Base-by-base conservation (phyloP, 208 protist genomes). In the Jaenimonas drosophilae region DNA sequence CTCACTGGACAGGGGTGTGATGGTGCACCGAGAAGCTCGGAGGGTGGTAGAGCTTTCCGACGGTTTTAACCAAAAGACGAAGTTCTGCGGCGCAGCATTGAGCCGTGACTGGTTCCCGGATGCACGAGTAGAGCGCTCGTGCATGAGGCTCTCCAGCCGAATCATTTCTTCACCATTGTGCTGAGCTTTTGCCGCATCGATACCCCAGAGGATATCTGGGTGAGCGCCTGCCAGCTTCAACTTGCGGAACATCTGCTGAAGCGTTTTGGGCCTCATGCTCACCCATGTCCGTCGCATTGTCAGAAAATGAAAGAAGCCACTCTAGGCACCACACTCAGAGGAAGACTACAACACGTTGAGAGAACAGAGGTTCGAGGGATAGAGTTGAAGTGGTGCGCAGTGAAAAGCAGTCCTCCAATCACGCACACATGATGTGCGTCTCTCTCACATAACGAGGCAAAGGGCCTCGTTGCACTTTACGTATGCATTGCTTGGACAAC, bases 121-220 rank as follows among this genome's bases (percentile, higher is more conserved):
- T 6, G n/a, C 37, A 11, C 14, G 6, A 11, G 16, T 20, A 42
- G 16, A 25, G 32, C 47, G 28, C 42, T 77, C 50, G 41, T 85
- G 77, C 77, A 91, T 72, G 29, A 88, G 54, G 19, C 71, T 85
- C 47, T 91, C 82, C 16, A 91, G 54, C 0, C 75, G 70, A 27
- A 87, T 85, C 82, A 91, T 88, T 36, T 80, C 72, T 45, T 91
- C 75, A 7, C 82, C 76, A 41, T 91, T 91, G 69, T 91, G 82
- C 55, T 88, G 77, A 21, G 82, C 82, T 62, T 88, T 91, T 37
- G 75, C 59, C 19, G 82, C 75, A 57, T 91, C 82, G 34, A 91
- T 71, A 46, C 68, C 63, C 76, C 77, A 88, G 7, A 91, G 53
- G 7, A 91, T 69, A 49, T 91, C 82, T 1, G 82, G 82, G 41